Conservation (phyloP, 371 early-diverging fungal genomes). For the Basidiobolus meristosporus region DNA sequence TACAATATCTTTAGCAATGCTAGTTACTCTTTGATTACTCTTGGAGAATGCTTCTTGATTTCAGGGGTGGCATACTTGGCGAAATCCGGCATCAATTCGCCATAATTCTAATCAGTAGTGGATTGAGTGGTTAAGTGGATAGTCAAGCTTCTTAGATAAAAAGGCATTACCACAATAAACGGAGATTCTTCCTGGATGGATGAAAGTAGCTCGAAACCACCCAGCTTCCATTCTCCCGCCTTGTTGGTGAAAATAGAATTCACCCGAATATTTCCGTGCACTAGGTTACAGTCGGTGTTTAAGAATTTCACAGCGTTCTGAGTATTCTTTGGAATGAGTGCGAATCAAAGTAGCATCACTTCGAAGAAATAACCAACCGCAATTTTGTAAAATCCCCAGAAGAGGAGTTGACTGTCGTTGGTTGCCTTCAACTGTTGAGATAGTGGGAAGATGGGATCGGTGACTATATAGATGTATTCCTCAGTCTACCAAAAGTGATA, state of each 20-base stretch:
- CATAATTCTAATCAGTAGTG: slow-evolving; percentile 28
- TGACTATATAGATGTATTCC: slow-evolving; percentile 74
- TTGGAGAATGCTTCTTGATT: slow-evolving; percentile 9
- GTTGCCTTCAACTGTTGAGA: slow-evolving; percentile 14
- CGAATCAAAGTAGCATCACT: background rate
- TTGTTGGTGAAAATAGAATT: slow-evolving; percentile 65
- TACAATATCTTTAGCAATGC: background rate
- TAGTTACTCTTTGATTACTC: background rate
- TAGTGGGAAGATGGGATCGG: slow-evolving; percentile 69
- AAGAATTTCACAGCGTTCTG: slow-evolving; percentile 74
- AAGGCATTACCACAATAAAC: slow-evolving; percentile 23
- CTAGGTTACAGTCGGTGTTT: slow-evolving; percentile 62
- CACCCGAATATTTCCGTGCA: slow-evolving; percentile 70
- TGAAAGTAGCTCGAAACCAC: slow-evolving; percentile 66
- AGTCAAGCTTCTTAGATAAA: background rate
- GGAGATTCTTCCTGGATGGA: slow-evolving; percentile 52
- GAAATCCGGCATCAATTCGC: slow-evolving; percentile 38
- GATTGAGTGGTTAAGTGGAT: background rate
- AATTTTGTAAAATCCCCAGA: slow-evolving; percentile 80
- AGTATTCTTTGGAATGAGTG: slow-evolving; percentile 1
- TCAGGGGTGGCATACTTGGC: slow-evolving; percentile 56
- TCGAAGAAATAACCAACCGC: slow-evolving; percentile 35
- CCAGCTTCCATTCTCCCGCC: slow-evolving; percentile 89
- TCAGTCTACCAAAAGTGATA: slow-evolving; percentile 17
- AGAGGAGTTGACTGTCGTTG: slow-evolving; percentile 37